Evolutionary conservation across 2,329 filamentous ascomycete species (phyloP), one percentile per base, ranked within the genome.

Genomic region (Nigrograna mackinnonii): DNA sequence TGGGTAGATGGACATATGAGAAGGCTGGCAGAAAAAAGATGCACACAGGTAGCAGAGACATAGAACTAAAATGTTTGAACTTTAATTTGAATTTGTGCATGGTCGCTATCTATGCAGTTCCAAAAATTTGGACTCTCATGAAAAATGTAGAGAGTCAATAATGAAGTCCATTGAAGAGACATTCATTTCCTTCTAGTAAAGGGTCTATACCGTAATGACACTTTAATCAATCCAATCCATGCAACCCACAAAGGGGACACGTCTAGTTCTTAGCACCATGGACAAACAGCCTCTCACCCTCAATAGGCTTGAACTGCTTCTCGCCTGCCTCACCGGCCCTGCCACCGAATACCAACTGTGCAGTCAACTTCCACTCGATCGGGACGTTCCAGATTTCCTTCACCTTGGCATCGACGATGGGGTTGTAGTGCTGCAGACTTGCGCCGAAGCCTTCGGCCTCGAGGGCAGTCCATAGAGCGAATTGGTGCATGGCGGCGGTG

Each of bases 381-480:
- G 88, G 86, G 22, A 95, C 58, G 43, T 79, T 78, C 87, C 89
- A 96, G 56, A 82, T 74, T 49, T 75, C 75, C 33, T 79, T 72
- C 39, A 91, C 86, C 73, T 84, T 82, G 52, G 79, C 77, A 72
- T 95, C 87, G 56, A 95, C 82, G 44, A 96, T 71, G 16, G 90
- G 90, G 80, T 90, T 94, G 79, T 95, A 95, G 76, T 96, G 91
- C 79, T 96, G 91, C 39, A 96, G 79, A 78, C 91, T 95, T 66
- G 86, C 87, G 53, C 90, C 90, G 43, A 95, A 81, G 21, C 91
- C 90, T 67, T 94, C 89, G 47, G 85, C 79, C 73, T 91, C 87
- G 43, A 96, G 82, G 4, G 85, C 87, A 14, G 85, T 85, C 91
- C 91, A 96, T 55, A 90, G 67, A 52, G 83, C 76, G 72, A 82